Evolutionary conservation across 768 basidiomycete species (phyloP).

Genomic region (Chlorophyllum brunneum): DNA sequence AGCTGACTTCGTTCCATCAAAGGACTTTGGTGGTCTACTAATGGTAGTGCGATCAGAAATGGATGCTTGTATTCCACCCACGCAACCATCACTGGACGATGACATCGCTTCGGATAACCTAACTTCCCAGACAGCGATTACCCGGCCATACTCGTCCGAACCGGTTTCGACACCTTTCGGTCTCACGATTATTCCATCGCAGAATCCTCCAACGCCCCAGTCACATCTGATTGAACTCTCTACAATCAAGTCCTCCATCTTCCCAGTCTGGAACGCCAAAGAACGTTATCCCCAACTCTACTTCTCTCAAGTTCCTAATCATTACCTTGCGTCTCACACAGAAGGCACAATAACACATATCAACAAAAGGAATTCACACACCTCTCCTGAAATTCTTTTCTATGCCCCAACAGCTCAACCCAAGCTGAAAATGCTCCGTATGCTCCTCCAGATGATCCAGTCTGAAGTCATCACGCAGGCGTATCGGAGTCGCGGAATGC

Average conservation of each 20-base stretch:
- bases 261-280: constrained; percentile 37
- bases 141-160: not conserved
- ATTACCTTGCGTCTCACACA: constrained; percentile 56
- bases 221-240: constrained; percentile 8
- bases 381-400: constrained; percentile 30
- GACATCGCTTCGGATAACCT: constrained; percentile 32
- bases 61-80: constrained; percentile 20
- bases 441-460: constrained; percentile 40
- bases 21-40: constrained; percentile 21
- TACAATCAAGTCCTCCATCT: not conserved
- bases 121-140: constrained; percentile 13
- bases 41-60: constrained; percentile 27
- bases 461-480: not conserved
- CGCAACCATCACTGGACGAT: constrained; percentile 20
- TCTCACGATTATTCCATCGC: constrained; percentile 5
- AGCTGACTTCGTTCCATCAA: not conserved
- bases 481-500: not conserved
- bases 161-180: not conserved
- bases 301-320: constrained; percentile 62
- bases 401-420: constrained; percentile 28
- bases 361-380: constrained; percentile 38
- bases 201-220: constrained; percentile 1
- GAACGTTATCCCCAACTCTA: constrained; percentile 67
- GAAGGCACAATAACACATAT: constrained; percentile 49
- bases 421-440: constrained; percentile 34